Evolutionary conservation across 2,329 filamentous ascomycete species (phyloP).

Genomic region (Aspergillus floridensis): DNA sequence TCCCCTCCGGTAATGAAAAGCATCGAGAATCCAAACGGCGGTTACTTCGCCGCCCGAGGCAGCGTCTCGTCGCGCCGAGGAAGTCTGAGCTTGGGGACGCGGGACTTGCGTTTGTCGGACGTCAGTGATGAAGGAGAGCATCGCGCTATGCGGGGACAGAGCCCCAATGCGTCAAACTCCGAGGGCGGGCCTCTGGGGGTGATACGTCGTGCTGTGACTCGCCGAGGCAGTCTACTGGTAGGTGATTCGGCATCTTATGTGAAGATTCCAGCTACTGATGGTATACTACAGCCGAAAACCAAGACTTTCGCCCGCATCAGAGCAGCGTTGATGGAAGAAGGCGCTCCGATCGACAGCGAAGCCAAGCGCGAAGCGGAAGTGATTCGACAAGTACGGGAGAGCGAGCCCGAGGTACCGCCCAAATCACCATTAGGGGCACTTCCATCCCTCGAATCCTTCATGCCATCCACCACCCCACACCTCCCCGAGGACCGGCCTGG

Average conservation of each 20-base stretch:
- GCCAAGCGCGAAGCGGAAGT: slow-evolving; percentile 90
- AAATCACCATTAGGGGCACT: slow-evolving; percentile 42
- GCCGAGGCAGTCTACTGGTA: slow-evolving; percentile 85
- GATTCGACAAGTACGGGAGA: slow-evolving; percentile 90
- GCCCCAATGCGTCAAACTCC: slow-evolving; percentile 34
- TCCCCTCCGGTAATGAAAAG: slow-evolving; percentile 69
- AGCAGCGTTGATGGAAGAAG: slow-evolving; percentile 84
- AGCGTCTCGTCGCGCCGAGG: slow-evolving; percentile 66
- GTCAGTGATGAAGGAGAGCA: slow-evolving; percentile 76
- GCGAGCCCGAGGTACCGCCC: slow-evolving; percentile 63
- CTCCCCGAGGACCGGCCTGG: slow-evolving; percentile 19
- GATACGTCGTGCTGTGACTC: slow-evolving; percentile 76
- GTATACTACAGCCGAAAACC: slow-evolving; percentile 72
- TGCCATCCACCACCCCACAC: slow-evolving; percentile 15
- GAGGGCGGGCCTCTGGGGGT: slow-evolving; percentile 68
- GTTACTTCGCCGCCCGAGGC: slow-evolving; percentile 55
- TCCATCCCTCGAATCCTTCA: slow-evolving; percentile 51
- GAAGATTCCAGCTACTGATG: slow-evolving; percentile 3
- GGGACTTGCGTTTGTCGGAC: slow-evolving; percentile 76
- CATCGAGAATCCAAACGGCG: slow-evolving; percentile 51
- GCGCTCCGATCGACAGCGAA: slow-evolving; percentile 82
- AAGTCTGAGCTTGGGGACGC: slow-evolving; percentile 86
- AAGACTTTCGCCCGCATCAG: slow-evolving; percentile 93
- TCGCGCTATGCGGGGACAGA: slow-evolving; percentile 32
- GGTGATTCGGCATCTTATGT: slow-evolving; percentile 31